Base-by-base conservation (phyloP, 495 filamentous ascomycete genomes). In the Articulospora tetracladia region DNA sequence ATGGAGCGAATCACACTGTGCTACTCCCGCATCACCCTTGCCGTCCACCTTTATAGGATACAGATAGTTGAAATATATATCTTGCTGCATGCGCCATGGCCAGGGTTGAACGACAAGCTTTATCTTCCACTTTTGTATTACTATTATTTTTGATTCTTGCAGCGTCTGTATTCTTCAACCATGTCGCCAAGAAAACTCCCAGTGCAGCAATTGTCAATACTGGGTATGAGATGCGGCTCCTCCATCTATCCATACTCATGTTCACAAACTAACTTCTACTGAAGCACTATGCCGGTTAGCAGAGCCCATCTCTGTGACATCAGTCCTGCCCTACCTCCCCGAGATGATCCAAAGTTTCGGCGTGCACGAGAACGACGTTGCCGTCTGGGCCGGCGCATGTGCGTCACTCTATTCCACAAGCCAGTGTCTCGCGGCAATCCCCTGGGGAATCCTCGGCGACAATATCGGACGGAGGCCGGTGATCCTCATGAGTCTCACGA, bases 221-320 rank as follows among this genome's bases (percentile, higher is more conserved):
- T 44, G 8, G 39, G 39, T 44, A 44, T 44, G 39, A 44, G n/a
- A 32, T 4, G 13, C 30, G n/a, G 13, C 30, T 32, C 13, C 30
- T 19, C 39, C n/a, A 7, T 12, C 39, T 44, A 15, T 44, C 11
- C 17, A 8, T 3, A 3, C n/a, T 11, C 10, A 8, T 3, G 8
- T 44, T 11, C 10, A 44, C 15, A 44, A 3, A 44, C 39, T 44
- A n/a, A 44, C 39, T 52, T 25, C 12, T 23, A 10, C 24, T 13
- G 20, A 11, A 52, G 49, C 49, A 52, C 22, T 52, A 52, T 52
- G 49, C 19, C 49, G 49, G 17, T 26, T 52, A 3, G 49, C 49
- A 30, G 49, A 52, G 24, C 49, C 49, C 1, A 52, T 52, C 1
- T 27, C 20, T 6, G 24, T 27, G 24, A 52, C 49, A 15, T 26